A percentile compares a stretch with the other conserved stretches of the same genome.
Evolutionary conservation across 2,329 filamentous ascomycete species (phyloP).

Genomic region (Colletotrichum sp.): DNA sequence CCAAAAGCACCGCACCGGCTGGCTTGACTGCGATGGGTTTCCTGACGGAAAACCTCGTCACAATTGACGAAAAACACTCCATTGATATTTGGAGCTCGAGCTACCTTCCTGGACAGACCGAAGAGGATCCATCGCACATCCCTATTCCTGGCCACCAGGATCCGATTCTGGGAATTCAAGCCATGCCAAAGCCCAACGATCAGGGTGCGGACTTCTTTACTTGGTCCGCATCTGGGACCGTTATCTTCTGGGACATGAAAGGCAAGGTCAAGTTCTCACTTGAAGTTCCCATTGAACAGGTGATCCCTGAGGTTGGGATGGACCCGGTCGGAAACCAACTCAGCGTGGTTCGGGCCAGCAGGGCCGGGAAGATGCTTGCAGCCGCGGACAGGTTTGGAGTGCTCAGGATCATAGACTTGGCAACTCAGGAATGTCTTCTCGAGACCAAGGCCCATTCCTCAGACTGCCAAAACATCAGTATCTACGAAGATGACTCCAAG

Average conservation of each 20-base stretch:
- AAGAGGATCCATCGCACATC: constrained; percentile 48
- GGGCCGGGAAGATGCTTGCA: constrained; percentile 71
- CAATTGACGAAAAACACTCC: constrained; percentile 76
- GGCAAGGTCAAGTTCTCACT: constrained; percentile 72
- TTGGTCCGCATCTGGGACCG: constrained; percentile 81
- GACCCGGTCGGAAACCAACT: constrained; percentile 61
- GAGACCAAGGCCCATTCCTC: constrained; percentile 86
- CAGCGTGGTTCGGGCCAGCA: constrained; percentile 63
- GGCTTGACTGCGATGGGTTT: constrained; percentile 73
- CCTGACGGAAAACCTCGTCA: constrained; percentile 70
- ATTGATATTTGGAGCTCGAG: constrained; percentile 70
- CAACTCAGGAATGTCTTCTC: constrained; percentile 65
- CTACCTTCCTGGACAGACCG: constrained; percentile 44
- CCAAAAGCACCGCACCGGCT: constrained; percentile 39
- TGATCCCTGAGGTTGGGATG: constrained; percentile 51
- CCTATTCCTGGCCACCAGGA: constrained; percentile 69
- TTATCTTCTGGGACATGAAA: constrained; percentile 82
- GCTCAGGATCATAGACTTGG: constrained; percentile 70
- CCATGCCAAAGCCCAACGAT: constrained; percentile 64
- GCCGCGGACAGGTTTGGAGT: constrained; percentile 89
- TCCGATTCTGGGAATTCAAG: constrained; percentile 74
- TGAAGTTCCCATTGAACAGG: constrained; percentile 72
- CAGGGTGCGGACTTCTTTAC: constrained; percentile 80
- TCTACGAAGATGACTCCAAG: constrained; percentile 66
- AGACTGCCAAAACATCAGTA: constrained; percentile 82